Base-by-base conservation (phyloP, 2,329 filamentous ascomycete genomes). In the Pyricularia sp. region DNA sequence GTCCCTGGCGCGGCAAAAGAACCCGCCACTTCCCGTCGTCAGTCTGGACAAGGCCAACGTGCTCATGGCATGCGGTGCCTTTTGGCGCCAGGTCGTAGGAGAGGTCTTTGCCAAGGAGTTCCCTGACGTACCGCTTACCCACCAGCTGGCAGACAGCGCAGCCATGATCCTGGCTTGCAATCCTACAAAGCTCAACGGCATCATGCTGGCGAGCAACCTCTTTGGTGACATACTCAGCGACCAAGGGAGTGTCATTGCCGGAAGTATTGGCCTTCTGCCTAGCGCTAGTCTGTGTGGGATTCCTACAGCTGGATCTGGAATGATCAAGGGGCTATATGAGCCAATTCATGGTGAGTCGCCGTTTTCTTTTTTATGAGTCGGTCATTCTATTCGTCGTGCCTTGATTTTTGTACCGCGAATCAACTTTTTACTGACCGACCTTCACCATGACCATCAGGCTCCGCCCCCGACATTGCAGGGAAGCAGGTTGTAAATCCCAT, bases 401-500 rank as follows among this genome's bases (percentile, higher is more conserved):
- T 30, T 30, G 3, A 30, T 30, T 33, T 33, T 33, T 33, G 31
- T 33, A 1, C 31, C 10, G 10, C 31, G 6, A 33, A 33, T 33
- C n/a, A n/a, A n/a, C n/a, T n/a, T n/a, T n/a, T n/a, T n/a, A 6
- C 42, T 50, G 4, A 50, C 42, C 6, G 33, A 14, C 14, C 5
- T 36, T 36, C 33, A 36, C 33, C 33, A 50, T 50, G 20, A n/a
- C 7, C 1, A 20, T 50, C 20, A 50, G 42, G 42, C 81, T 86
- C 75, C 68, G 91, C 90, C 2, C 90, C 91, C 12, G 90, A 93
- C 73, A 92, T 93, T 72, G 86, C 88, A 9, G 90, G 90, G 69
- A 85, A 90, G 76, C 88, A 88, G 58, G 83, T 91, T 61, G 90
- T 90, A 68, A 92, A 93, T 79, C 90, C 90, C 0, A 84, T 92